A percentile compares a stretch with the other conserved stretches of the same genome.
Conservation (phyloP, 2,329 filamentous ascomycete genomes). For the Plenodomus lindquistii region DNA sequence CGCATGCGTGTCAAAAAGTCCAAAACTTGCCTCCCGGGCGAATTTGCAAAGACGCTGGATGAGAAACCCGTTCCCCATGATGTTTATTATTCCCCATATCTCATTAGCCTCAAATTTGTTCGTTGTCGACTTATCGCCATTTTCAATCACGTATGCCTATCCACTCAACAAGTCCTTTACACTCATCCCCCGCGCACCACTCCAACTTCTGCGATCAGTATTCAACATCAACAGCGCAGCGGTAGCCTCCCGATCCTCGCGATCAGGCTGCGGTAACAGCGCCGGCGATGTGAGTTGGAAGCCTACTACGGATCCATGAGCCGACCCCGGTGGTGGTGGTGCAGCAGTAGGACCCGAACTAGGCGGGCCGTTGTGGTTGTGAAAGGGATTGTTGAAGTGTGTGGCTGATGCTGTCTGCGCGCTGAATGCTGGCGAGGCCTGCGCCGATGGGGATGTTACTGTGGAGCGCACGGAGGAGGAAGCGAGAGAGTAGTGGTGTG, state of each 20-base stretch:
- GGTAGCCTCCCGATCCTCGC: constrained; percentile 72
- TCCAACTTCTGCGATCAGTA: constrained; percentile 66
- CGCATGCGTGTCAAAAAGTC: too few species aligned
- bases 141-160: constrained; percentile 9
- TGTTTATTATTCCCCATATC: too few species aligned
- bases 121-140: too few species aligned
- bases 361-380: constrained; percentile 22
- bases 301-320: constrained; percentile 25
- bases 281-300: constrained; percentile 44
- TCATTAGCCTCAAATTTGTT: too few species aligned
- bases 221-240: constrained; percentile 88
- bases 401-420: constrained; percentile 40
- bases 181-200: constrained; percentile 48
- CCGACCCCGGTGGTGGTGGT: constrained; percentile 20
- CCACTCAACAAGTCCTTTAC: constrained; percentile 52
- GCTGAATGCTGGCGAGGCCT: constrained; percentile 46
- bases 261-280: constrained; percentile 42
- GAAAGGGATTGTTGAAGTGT: constrained; percentile 39
- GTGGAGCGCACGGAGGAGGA: constrained; percentile 47
- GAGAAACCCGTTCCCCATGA: too few species aligned
- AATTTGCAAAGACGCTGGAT: too few species aligned
- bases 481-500: constrained; percentile 52
- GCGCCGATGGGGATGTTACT: constrained; percentile 40
- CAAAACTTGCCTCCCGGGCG: too few species aligned
- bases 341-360: constrained; percentile 24